These are phyloP conservation scores for Pulveroboletus sp. DNA, from an alignment of 768 basidiomycete species.

Conservation along the genomic window DNA sequence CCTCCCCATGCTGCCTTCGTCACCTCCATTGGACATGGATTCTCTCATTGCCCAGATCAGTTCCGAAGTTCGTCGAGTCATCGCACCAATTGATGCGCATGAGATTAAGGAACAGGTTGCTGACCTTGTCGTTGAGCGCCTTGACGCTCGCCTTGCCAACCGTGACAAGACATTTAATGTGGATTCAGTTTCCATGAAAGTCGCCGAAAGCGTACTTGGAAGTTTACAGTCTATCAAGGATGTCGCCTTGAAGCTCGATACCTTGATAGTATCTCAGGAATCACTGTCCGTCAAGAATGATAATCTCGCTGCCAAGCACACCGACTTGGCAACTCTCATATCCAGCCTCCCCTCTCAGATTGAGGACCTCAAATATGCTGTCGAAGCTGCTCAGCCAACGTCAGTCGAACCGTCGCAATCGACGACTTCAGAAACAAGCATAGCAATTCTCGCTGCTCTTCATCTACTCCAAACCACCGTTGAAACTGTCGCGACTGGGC, in stretches of 20 bases:
- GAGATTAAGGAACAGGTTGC: constrained; percentile 88
- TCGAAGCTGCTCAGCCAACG: constrained; percentile 32
- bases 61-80: constrained; percentile 63
- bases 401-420: constrained; percentile 18
- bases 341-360: constrained; percentile 47
- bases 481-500: constrained; percentile 47
- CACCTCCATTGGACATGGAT: constrained; percentile 46
- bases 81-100: constrained; percentile 75
- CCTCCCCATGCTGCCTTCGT: constrained; percentile 54
- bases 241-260: constrained; percentile 38
- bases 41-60: constrained; percentile 56
- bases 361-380: constrained; percentile 37
- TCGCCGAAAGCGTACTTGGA: constrained; percentile 49
- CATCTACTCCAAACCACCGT: constrained; percentile 44
- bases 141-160: constrained; percentile 75
- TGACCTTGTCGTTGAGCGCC: constrained; percentile 80
- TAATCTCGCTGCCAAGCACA: constrained; percentile 38
- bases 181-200: constrained; percentile 50
- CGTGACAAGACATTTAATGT: constrained; percentile 68
- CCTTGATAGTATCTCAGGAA: constrained; percentile 40
- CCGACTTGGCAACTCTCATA: constrained; percentile 38
- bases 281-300: constrained; percentile 35
- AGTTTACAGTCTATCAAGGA: constrained; percentile 39
- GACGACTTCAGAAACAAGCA: constrained; percentile 12
- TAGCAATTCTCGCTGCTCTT: constrained; percentile 33